These are phyloP conservation scores for Colletotrichum sp. DNA, from an alignment of 2,329 filamentous ascomycete genomes.

Conservation along the genomic window DNA sequence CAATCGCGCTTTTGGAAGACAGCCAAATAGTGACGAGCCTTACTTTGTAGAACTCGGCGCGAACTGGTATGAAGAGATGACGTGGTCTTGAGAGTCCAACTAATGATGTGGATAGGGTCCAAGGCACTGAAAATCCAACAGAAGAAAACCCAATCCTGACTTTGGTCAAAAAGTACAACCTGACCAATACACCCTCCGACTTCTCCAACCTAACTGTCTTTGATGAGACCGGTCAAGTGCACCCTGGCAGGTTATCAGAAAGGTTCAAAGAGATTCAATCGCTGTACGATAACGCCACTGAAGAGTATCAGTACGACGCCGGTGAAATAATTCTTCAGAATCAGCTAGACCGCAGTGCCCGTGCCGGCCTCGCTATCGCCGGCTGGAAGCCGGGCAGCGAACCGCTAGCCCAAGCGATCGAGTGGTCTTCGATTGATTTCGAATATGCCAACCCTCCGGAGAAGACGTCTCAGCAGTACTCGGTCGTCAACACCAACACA, in stretches of 20 bases:
- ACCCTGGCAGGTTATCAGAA: slow-evolving; percentile 44
- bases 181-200: slow-evolving; percentile 63
- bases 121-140: slow-evolving; percentile 25
- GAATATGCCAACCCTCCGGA: slow-evolving; percentile 65
- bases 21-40: slow-evolving; percentile 48
- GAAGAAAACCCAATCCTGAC: slow-evolving; percentile 67
- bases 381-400: slow-evolving; percentile 67
- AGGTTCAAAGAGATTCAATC: slow-evolving; percentile 45
- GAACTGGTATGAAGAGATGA: slow-evolving; percentile 58
- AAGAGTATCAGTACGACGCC: slow-evolving; percentile 49
- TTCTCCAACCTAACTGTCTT: slow-evolving; percentile 64
- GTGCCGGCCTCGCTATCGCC: slow-evolving; percentile 61
- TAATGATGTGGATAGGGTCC: neutral
- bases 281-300: slow-evolving; percentile 52
- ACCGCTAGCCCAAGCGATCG: slow-evolving; percentile 61
- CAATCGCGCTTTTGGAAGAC: slow-evolving; percentile 61
- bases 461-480: slow-evolving; percentile 59
- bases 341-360: slow-evolving; percentile 64
- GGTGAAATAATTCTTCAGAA: slow-evolving; percentile 63
- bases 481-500: slow-evolving; percentile 60
- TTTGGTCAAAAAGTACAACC: slow-evolving; percentile 61
- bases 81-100: neutral
- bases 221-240: slow-evolving; percentile 57
- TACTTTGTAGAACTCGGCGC: slow-evolving; percentile 69
- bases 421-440: slow-evolving; percentile 65